Evolutionary conservation across 495 filamentous ascomycete species (phyloP).

Genomic region (Aspergillus leporis): DNA sequence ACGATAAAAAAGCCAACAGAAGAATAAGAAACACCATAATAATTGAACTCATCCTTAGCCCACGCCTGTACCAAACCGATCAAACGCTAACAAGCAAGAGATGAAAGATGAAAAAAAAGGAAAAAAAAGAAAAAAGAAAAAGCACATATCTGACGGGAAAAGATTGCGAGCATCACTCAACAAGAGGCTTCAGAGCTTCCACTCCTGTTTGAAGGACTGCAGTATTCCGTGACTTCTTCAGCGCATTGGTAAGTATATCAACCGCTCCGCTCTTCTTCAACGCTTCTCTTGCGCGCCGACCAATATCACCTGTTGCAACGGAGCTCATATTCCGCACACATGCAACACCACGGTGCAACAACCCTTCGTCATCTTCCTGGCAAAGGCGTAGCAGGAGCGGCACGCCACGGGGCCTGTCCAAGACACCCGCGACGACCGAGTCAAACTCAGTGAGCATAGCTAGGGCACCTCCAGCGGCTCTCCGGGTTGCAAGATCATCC

Average conservation of each 20-base stretch:
- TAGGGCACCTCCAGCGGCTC: constrained; percentile 84
- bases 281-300: constrained; percentile 38
- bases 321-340: constrained; percentile 58
- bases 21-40: constrained; percentile 13
- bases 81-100: constrained; percentile 3
- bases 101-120: constrained; percentile 7
- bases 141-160: constrained; percentile 2
- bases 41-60: background rate
- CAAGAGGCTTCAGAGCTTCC: constrained; percentile 60
- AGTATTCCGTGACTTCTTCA: constrained; percentile 62
- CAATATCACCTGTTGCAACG: constrained; percentile 42
- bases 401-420: constrained; percentile 68
- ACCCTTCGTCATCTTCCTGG: constrained; percentile 69
- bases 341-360: constrained; percentile 77
- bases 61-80: background rate
- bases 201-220: constrained; percentile 66
- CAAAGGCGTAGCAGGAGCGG: constrained; percentile 72
- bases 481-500: constrained; percentile 74
- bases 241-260: constrained; percentile 59
- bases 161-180: constrained; percentile 22
- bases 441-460: constrained; percentile 82
- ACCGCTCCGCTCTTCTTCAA: constrained; percentile 52
- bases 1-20: background rate
- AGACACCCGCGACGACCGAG: constrained; percentile 63
- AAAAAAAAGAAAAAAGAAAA: constrained; percentile 9